Evolutionary conservation across 257 asterid genomes (phyloP).

Genomic region (Primulina eburnea): DNA sequence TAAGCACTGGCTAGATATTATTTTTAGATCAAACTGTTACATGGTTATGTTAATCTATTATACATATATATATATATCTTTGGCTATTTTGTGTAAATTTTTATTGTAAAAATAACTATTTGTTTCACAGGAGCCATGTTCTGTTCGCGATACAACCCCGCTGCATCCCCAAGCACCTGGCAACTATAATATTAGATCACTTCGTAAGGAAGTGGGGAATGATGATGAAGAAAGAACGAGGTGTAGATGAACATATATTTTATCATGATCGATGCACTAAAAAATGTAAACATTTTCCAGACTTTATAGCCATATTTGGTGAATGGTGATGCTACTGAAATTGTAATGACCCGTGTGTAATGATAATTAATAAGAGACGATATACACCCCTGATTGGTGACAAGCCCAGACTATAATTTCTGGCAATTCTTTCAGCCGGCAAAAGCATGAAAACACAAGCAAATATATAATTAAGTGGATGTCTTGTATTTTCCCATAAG

Average conservation of each 20-base stretch:
- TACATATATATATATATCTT: no score
- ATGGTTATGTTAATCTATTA: no score
- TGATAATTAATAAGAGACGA: not conserved
- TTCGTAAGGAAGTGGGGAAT: conserved; percentile 26
- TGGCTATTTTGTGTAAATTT: not conserved
- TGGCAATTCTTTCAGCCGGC: no score
- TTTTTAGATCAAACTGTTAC: no score
- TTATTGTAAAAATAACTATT: not conserved
- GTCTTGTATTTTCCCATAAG: no score
- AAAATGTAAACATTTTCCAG: conserved; percentile 7
- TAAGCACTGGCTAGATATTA: not conserved
- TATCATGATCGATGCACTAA: conserved; percentile 8
- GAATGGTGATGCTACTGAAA: not conserved
- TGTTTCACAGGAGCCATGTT: conserved; percentile 40
- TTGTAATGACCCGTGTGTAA: not conserved
- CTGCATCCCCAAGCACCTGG: conserved; percentile 27
- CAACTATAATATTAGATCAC: conserved; percentile 19
- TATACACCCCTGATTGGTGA: not conserved
- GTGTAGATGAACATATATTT: conserved; percentile 34
- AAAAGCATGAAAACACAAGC: no score
- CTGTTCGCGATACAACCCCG: conserved; percentile 34
- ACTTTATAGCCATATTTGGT: not conserved
- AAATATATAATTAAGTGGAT: no score
- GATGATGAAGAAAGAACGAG: conserved; percentile 34
- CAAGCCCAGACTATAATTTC: no score